Evolutionary conservation across 208 protist genomes (phyloP).

Genomic region (Leishmania lainsoni): DNA sequence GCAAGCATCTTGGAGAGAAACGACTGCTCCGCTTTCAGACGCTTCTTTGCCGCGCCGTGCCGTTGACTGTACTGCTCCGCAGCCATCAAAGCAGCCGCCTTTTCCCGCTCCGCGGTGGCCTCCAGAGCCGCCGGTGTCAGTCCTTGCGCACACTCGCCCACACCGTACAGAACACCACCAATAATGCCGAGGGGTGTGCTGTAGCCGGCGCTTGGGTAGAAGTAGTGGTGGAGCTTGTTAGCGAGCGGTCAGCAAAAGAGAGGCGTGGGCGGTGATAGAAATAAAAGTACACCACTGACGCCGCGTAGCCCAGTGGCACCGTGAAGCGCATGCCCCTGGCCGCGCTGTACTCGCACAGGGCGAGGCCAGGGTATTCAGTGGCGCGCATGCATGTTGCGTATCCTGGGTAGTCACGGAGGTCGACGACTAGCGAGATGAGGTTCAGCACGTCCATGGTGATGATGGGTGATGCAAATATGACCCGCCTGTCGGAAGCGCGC

Average conservation of each 20-base stretch:
- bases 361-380: constrained; percentile 38
- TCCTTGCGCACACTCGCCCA: constrained; percentile 22
- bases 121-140: constrained; percentile 25
- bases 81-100: constrained; percentile 34
- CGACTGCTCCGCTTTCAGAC: constrained; percentile 22
- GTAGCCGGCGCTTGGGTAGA: constrained; percentile 81
- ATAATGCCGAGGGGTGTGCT: constrained; percentile 54
- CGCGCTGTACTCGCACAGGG: constrained; percentile 59
- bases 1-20: constrained; percentile 17
- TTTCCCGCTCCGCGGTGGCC: constrained; percentile 25
- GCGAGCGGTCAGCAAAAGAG: constrained; percentile 62
- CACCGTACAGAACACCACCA: constrained; percentile 45
- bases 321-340: constrained; percentile 54
- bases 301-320: constrained; percentile 50
- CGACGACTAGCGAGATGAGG: constrained; percentile 8
- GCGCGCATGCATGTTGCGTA: constrained; percentile 34
- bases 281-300: constrained; percentile 67
- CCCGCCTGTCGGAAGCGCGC: not conserved
- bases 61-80: constrained; percentile 30
- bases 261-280: constrained; percentile 57
- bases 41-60: constrained; percentile 23
- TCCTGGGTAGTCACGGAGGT: constrained; percentile 60
- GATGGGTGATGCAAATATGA: not conserved
- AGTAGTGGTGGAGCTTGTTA: constrained; percentile 76
- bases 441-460: constrained; percentile 6